These are phyloP conservation scores for Lachnellula arida DNA, from an alignment of 2,329 filamentous ascomycete genomes.

Conservation along the genomic window DNA sequence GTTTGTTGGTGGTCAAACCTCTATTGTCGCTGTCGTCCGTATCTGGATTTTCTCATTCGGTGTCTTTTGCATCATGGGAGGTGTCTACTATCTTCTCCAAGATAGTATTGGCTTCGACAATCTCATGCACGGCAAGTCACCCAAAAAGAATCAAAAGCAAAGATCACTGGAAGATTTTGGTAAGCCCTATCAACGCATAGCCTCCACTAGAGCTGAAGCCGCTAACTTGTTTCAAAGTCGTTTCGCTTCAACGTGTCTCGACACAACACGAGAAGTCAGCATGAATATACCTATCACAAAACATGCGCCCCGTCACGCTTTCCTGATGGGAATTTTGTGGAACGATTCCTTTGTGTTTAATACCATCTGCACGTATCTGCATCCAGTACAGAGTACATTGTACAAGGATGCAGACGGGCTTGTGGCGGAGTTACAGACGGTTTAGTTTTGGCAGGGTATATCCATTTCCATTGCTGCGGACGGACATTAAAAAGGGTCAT, in stretches of 20 bases:
- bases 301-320: background rate
- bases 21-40: slow-evolving; percentile 79
- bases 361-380: slow-evolving; percentile 1
- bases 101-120: slow-evolving; percentile 81
- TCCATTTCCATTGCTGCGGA: background rate
- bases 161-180: slow-evolving; percentile 84
- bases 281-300: slow-evolving; percentile 39
- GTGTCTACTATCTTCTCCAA: slow-evolving; percentile 73
- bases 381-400: background rate
- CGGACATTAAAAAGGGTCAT: background rate
- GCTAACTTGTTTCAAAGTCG: slow-evolving; percentile 60
- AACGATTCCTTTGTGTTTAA: slow-evolving; percentile 10
- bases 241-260: slow-evolving; percentile 83
- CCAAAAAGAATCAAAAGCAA: slow-evolving; percentile 78
- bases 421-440: background rate
- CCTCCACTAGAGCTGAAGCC: slow-evolving; percentile 1
- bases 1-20: slow-evolving; percentile 67
- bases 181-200: slow-evolving; percentile 44
- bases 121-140: slow-evolving; percentile 86
- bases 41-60: slow-evolving; percentile 91
- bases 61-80: slow-evolving; percentile 77
- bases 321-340: background rate
- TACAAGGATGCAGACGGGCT: slow-evolving; percentile 7
- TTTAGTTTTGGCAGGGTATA: background rate
- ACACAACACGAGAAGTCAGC: slow-evolving; percentile 87